These are phyloP conservation scores for Sporothrix pallida DNA, from an alignment of 2,329 filamentous ascomycete genomes.

Conservation along the genomic window DNA sequence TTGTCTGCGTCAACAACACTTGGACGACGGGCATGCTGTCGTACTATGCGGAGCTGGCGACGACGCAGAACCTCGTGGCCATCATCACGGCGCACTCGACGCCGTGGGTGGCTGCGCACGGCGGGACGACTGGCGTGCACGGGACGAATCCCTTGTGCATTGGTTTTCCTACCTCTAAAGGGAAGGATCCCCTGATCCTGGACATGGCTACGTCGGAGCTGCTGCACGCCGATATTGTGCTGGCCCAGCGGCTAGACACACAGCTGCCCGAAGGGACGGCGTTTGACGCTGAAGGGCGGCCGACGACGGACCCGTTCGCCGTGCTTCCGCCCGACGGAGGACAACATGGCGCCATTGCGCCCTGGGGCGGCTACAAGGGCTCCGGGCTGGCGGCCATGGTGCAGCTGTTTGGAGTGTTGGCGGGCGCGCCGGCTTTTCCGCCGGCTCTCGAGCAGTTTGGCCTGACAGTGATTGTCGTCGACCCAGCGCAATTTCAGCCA, in stretches of 20 bases:
- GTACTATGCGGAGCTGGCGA: constrained; percentile 9
- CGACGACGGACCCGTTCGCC: neutral
- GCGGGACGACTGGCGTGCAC: neutral
- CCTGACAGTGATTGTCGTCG: constrained; percentile 1
- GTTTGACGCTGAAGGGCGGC: neutral
- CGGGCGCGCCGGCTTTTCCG: neutral
- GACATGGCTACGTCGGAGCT: constrained; percentile 10
- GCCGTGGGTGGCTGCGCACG: constrained; percentile 1
- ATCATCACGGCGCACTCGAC: constrained; percentile 4
- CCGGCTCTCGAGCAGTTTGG: constrained; percentile 16
- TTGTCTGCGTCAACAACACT: constrained; percentile 11
- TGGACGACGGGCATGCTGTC: constrained; percentile 24
- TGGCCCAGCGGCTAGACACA: neutral
- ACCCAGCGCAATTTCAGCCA: neutral
- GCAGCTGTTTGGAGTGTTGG: constrained; percentile 11
- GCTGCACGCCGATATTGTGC: constrained; percentile 14
- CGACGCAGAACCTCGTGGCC: neutral
- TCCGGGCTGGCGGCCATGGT: neutral
- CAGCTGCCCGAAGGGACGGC: neutral
- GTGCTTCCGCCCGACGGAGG: neutral
- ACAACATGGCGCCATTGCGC: neutral
- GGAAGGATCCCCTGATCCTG: neutral
- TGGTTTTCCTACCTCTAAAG: neutral
- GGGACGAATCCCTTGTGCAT: constrained; percentile 5
- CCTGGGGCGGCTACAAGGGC: constrained; percentile 17